These are phyloP conservation scores for Phialophora macrospora DNA, from an alignment of 2,329 filamentous ascomycete genomes.

Conservation along the genomic window DNA sequence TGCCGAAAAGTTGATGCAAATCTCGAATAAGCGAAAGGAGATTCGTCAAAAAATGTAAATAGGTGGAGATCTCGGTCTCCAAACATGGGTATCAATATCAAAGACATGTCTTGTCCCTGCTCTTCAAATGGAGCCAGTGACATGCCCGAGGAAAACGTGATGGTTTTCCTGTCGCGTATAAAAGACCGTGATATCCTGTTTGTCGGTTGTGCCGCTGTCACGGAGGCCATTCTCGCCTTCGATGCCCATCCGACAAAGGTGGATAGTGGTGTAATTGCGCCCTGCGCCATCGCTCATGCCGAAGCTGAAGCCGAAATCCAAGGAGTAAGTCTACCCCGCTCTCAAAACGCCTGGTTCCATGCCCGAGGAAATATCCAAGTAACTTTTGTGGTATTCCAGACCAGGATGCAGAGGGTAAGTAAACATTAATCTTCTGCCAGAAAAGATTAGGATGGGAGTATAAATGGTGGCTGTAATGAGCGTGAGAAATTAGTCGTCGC, in stretches of 20 bases:
- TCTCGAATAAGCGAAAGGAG: slow-evolving; percentile 8
- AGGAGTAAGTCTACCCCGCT: background rate
- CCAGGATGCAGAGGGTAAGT: slow-evolving; percentile 34
- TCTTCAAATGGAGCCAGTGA: background rate
- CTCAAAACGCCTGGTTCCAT: slow-evolving; percentile 12
- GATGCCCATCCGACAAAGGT: background rate
- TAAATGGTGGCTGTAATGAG: slow-evolving; percentile 13
- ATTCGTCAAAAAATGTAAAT: slow-evolving; percentile 16
- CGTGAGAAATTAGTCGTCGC: slow-evolving; percentile 26
- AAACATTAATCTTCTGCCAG: slow-evolving; percentile 35
- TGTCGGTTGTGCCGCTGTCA: slow-evolving; percentile 1
- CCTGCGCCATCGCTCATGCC: slow-evolving; percentile 23
- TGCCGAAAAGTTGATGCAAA: slow-evolving; percentile 1
- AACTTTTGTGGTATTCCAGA: slow-evolving; percentile 32
- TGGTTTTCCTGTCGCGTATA: slow-evolving; percentile 1
- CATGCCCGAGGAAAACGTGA: background rate
- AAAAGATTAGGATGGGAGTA: slow-evolving; percentile 31
- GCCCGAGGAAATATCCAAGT: slow-evolving; percentile 16
- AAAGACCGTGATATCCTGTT: slow-evolving; percentile 12
- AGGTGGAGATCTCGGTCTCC: slow-evolving; percentile 10
- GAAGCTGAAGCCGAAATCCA: slow-evolving; percentile 1
- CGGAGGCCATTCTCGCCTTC: background rate
- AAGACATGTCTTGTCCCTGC: background rate
- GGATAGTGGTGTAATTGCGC: background rate
- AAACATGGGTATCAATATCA: slow-evolving; percentile 17